Evolutionary conservation across 108 stramenopile species (phyloP), one percentile per base, ranked within the genome.

Genomic region (Nitzschia inconspicua): DNA sequence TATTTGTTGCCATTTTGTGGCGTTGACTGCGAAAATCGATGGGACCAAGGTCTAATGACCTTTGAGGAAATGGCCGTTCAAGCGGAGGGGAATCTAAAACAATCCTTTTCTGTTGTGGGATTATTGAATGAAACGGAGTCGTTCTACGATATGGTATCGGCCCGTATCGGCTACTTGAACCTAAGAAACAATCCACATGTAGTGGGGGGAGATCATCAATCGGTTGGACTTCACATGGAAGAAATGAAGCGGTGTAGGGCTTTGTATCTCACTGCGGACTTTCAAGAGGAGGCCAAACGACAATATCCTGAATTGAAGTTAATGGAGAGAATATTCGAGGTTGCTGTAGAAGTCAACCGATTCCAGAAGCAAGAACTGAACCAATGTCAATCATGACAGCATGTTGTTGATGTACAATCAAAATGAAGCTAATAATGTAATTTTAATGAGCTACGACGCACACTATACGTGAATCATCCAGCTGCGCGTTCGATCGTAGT

Each of bases 81-180:
- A 52, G 66, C 68, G 2, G 68, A 70, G 41, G 42, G 16, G 5
- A 78, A 73, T 62, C n/a, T 78, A 20, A 53, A 69, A 22, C 60
- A 74, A 26, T 35, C 66, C 11, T 78, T 78, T 72, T 36, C 68
- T 9, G 68, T 78, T 8, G 77, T 78, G 11, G 77, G 77, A 10
- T 46, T 78, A 22, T 30, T 78, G 27, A 61, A 77, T 36, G 76
- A 77, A n/a, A 77, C 66, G 2, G 58, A 67, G 10, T 32, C 39
- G 19, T 78, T 74, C 42, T 78, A 70, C 31, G 68, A 78, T 9
- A 78, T 78, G 77, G 41, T 78, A 16, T 34, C 68, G 0, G 35
- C 36, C 4, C 62, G 72, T 7, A 44, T 78, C 16, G 48, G 31
- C 8, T 70, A 55, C 42, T 9, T 61, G 28, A 36, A 70, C 24